A percentile compares a stretch with the other conserved stretches of the same genome.
These are phyloP conservation scores for Rosa chinensis DNA, from an alignment of 306 rosid genomes.

Conservation along the genomic window DNA sequence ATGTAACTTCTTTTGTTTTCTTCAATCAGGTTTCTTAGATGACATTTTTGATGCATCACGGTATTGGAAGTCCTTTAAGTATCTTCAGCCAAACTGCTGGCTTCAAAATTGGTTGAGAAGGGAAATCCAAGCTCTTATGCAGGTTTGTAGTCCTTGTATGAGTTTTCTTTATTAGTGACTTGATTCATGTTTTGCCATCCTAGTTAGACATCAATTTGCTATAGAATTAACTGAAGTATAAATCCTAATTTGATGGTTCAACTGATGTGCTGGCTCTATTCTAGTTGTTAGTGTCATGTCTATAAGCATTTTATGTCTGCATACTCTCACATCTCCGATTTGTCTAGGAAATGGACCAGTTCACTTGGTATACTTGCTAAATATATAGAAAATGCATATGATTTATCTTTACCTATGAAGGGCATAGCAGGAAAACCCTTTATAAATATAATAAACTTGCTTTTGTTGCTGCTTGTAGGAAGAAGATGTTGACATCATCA, in stretches of 20 bases:
- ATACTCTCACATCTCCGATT: not conserved
- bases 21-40: slow-evolving; percentile 54
- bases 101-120: slow-evolving; percentile 76
- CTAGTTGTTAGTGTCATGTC: not conserved
- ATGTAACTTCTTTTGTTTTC: slow-evolving; percentile 4
- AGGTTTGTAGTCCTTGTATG: slow-evolving; percentile 44
- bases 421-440: not conserved
- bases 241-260: not conserved
- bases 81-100: slow-evolving; percentile 70
- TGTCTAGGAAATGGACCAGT: not conserved
- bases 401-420: not conserved
- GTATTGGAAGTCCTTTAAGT: slow-evolving; percentile 64
- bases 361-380: not conserved
- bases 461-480: slow-evolving; percentile 49
- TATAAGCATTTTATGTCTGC: not conserved
- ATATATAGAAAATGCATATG: not conserved
- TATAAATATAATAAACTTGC: slow-evolving; percentile 9
- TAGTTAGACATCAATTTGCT: not conserved
- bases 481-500: slow-evolving; percentile 77
- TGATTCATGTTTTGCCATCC: not conserved
- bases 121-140: slow-evolving; percentile 83
- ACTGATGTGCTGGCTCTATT: not conserved
- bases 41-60: slow-evolving; percentile 56
- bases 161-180: not conserved
- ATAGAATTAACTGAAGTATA: not conserved